phyloP scores from a whole-genome alignment of 2,329 filamentous ascomycete genomes.

The Aureobasidium sp. region DNA sequence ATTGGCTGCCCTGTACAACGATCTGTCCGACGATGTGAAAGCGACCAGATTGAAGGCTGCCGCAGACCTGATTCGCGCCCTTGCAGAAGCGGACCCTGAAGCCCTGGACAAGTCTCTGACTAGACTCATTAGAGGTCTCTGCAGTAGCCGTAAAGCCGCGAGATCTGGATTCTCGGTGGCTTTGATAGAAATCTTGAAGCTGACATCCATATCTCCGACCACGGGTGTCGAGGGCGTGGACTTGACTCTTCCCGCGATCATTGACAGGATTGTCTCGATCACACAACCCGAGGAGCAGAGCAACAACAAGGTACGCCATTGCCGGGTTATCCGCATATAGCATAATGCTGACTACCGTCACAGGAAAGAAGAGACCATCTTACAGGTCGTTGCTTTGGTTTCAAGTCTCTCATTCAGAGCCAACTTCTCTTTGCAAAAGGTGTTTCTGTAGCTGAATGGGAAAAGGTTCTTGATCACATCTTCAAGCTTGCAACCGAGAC shows the following conservation, averaged over 20 bases:
- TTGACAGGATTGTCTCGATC: conserved; percentile 45
- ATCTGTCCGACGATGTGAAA: conserved; percentile 39
- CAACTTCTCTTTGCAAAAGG: conserved; percentile 57
- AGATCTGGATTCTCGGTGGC: conserved; percentile 84
- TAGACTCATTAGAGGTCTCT: conserved; percentile 72
- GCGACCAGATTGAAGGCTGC: conserved; percentile 38
- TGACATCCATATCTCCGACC: conserved; percentile 43
- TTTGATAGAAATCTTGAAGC: conserved; percentile 68
- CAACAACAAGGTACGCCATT: conserved; percentile 35
- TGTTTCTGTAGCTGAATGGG: conserved; percentile 50
- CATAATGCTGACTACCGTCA: conserved; percentile 23
- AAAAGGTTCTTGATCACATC: conserved; percentile 61
- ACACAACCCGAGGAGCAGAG: conserved; percentile 43
- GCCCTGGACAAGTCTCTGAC: conserved; percentile 33
- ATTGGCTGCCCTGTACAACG: conserved; percentile 38
- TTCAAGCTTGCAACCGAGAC: conserved; percentile 71
- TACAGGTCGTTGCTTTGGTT: conserved; percentile 79
- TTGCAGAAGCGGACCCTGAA: conserved; percentile 31
- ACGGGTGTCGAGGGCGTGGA: neutral
- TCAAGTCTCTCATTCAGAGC: conserved; percentile 78
- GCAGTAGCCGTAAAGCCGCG: conserved; percentile 82
- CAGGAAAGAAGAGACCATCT: conserved; percentile 81
- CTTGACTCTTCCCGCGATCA: conserved; percentile 21
- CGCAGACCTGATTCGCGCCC: conserved; percentile 34
- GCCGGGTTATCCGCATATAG: neutral